Evolutionary conservation across 2,329 filamentous ascomycete genomes (phyloP).

Genomic region (Fusarium palustre): DNA sequence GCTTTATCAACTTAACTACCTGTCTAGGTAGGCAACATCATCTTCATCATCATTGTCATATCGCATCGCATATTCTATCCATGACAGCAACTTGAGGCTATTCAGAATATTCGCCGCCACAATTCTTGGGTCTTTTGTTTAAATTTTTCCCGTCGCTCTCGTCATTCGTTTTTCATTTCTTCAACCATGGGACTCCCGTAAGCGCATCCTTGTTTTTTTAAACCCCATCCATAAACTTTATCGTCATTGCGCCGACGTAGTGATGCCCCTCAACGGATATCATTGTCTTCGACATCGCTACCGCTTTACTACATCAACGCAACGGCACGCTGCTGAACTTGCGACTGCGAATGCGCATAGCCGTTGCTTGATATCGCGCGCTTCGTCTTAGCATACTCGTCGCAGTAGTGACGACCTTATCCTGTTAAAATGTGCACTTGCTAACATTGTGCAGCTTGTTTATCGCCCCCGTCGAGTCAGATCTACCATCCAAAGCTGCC

Average conservation of each 20-base stretch:
- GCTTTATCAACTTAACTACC: constrained; percentile 30
- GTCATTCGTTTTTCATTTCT: constrained; percentile 28
- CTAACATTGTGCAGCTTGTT: constrained; percentile 55
- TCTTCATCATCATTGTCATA: constrained; percentile 21
- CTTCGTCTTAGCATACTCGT: constrained; percentile 27
- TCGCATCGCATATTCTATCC: constrained; percentile 16
- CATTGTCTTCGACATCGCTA: constrained; percentile 17
- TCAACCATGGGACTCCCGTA: constrained; percentile 61
- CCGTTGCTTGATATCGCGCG: constrained; percentile 17
- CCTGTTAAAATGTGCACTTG: constrained; percentile 29
- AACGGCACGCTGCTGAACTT: constrained; percentile 31
- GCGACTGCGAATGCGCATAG: constrained; percentile 30
- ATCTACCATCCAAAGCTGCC: constrained; percentile 53
- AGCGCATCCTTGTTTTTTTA: constrained; percentile 49
- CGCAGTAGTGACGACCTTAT: constrained; percentile 24
- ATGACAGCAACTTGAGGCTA: constrained; percentile 5
- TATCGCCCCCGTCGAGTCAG: constrained; percentile 60
- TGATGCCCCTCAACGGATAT: constrained; percentile 42
- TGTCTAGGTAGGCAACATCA: constrained; percentile 37
- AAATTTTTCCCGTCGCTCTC: constrained; percentile 11
- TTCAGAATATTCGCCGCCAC: not conserved
- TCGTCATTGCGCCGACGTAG: constrained; percentile 39
- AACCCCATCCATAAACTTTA: constrained; percentile 16
- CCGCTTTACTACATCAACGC: constrained; percentile 33
- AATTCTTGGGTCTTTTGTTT: not conserved